These are phyloP conservation scores for Spiraea crenata DNA, from an alignment of 331 rosid species.

Conservation along the genomic window DNA sequence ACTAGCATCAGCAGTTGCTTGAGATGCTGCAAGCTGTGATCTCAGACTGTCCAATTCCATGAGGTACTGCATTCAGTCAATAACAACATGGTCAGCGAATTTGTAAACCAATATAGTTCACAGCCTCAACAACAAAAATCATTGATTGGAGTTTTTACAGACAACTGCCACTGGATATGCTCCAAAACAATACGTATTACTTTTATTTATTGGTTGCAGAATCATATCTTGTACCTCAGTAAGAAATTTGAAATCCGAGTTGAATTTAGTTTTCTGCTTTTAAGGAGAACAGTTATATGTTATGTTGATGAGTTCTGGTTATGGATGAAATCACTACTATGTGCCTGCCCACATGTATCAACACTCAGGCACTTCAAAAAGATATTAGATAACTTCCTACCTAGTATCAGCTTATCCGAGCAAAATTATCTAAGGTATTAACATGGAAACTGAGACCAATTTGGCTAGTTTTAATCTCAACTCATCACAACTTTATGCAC, in stretches of 20 bases:
- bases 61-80: constrained; percentile 50
- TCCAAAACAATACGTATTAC: not conserved
- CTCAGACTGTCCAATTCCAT: constrained; percentile 75
- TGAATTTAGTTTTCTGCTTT: not conserved
- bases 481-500: not conserved
- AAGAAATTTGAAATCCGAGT: not conserved
- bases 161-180: not conserved
- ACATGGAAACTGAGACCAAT: not conserved
- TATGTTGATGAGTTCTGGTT: not conserved
- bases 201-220: not conserved
- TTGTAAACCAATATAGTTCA: not conserved
- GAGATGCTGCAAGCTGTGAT: constrained; percentile 61
- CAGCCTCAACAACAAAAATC: not conserved
- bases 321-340: not conserved
- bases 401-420: not conserved
- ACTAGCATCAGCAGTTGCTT: constrained; percentile 79
- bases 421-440: not conserved
- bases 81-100: not conserved
- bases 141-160: not conserved
- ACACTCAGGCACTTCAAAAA: not conserved
- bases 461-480: not conserved
- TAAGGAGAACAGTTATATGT: not conserved
- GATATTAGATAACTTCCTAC: not conserved
- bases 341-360: not conserved
- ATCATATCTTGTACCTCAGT: not conserved